Evolutionary conservation across 345 rosid genomes (phyloP), one percentile per base, ranked within the genome.

Genomic region (Eucalyptus decipiens): DNA sequence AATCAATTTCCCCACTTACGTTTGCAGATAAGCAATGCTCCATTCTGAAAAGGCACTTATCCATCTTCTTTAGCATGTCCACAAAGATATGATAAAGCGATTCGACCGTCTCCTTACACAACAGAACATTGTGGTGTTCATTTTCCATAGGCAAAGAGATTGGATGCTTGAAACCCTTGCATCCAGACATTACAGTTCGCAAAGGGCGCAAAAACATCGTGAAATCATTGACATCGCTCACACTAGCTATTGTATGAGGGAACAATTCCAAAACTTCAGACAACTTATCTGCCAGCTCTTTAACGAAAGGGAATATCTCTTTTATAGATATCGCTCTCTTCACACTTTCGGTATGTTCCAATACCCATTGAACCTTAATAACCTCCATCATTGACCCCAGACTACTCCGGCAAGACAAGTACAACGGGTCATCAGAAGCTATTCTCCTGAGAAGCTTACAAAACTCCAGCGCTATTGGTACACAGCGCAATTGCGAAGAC

Each of bases 271-370:
- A 90, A 88, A 94, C 95, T 56, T 90, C 92, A 37, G 89, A 91
- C 88, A 98, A 86, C 89, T 92, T 93, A 86, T 43, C 89, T 76
- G 95, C 96, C 89, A 97, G 89, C 91, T 97, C 99, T 23, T 80
- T 88, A 48, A 98, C 95, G 90, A 96, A 98, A 0, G 98, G 98
- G 90, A 95, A 95, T 89, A 97, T 93, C 81, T 95, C 97, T 86
- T 89, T 91, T 37, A 93, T 89, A 26, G 93, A 88, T 58, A 93
- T 86, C 87, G 88, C 80, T 47, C 91, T 87, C 87, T 89, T 92
- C 34, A 67, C 88, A 87, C 90, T 91, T 43, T 90, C 91, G 76
- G 88, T 90, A 49, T 80, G 87, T 67, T 80, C 88, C 85, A 62
- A 89, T 28, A 91, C 89, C 37, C 52, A 51, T 9, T 87, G 90